phyloP scores from a whole-genome alignment of 352 stramenopile genomes.

The Globisporangium canariense region DNA sequence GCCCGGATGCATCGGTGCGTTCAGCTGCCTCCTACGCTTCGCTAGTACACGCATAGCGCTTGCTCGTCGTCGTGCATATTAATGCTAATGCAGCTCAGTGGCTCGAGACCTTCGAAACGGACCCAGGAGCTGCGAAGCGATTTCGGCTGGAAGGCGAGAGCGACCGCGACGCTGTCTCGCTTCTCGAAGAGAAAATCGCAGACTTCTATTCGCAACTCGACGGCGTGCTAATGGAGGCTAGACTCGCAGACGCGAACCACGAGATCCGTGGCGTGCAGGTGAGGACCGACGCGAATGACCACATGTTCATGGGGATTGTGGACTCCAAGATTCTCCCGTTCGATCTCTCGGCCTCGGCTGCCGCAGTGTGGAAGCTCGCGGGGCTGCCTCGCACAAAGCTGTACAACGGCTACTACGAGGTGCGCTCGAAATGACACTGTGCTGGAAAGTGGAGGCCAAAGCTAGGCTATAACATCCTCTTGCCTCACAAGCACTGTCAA shows the following conservation, averaged over 20 bases:
- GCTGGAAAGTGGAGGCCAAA: neutral
- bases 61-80: neutral
- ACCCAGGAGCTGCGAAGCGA: neutral
- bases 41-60: neutral
- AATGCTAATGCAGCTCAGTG: neutral
- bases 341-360: conserved; percentile 29
- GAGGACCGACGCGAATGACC: conserved; percentile 7
- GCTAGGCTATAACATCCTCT: neutral
- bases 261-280: neutral
- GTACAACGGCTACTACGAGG: neutral
- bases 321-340: conserved; percentile 47
- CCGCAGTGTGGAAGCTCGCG: conserved; percentile 28
- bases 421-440: neutral
- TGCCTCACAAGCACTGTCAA: neutral
- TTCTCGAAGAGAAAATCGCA: neutral
- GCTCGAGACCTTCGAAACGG: neutral
- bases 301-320: conserved; percentile 33
- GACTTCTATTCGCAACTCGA: conserved; percentile 7
- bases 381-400: neutral
- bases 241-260: neutral
- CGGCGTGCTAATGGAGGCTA: neutral
- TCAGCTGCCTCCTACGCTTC: neutral
- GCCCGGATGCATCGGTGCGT: neutral
- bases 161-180: neutral
- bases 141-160: neutral